Percentiles rank a stretch among this genome's conserved stretches.
Evolutionary conservation across 2,329 filamentous ascomycete species (phyloP).

Genomic region (Cordyceps pruinosa): DNA sequence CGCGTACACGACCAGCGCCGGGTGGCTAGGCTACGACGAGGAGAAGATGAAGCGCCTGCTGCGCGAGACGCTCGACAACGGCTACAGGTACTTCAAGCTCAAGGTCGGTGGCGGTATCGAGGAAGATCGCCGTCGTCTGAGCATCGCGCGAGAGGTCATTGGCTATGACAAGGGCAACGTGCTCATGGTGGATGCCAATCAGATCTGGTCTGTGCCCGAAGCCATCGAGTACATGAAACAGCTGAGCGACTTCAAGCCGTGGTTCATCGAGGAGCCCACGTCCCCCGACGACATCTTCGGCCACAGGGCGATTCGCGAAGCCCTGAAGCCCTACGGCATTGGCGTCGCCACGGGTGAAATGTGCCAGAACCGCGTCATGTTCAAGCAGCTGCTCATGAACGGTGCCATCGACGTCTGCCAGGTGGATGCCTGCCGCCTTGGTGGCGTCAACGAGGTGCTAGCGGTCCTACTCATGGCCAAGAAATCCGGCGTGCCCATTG

Average conservation of each 20-base stretch:
- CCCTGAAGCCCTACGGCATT: constrained; percentile 66
- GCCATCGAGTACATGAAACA: constrained; percentile 81
- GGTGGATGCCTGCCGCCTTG: constrained; percentile 83
- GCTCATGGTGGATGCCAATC: constrained; percentile 90
- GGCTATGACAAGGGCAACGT: constrained; percentile 77
- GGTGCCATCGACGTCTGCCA: constrained; percentile 84
- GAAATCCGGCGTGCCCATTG: constrained; percentile 72
- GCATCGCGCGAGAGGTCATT: constrained; percentile 71
- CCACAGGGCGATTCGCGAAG: constrained; percentile 77
- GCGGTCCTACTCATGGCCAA: constrained; percentile 83
- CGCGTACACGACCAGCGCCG: constrained; percentile 83
- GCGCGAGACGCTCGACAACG: constrained; percentile 65
- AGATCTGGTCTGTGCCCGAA: constrained; percentile 86
- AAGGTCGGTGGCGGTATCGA: constrained; percentile 74
- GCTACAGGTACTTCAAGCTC: constrained; percentile 83
- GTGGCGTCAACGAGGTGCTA: constrained; percentile 85
- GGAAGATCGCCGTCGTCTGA: constrained; percentile 62
- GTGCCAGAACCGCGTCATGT: constrained; percentile 91
- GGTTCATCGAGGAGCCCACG: constrained; percentile 94
- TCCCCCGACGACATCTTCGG: constrained; percentile 84
- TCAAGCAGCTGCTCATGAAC: constrained; percentile 80
- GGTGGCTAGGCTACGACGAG: constrained; percentile 86
- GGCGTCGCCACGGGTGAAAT: constrained; percentile 90
- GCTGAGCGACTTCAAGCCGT: constrained; percentile 75
- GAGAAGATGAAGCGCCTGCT: constrained; percentile 76